phyloP scores from a whole-genome alignment of 495 filamentous ascomycete genomes.

The Immersiella caudata region DNA sequence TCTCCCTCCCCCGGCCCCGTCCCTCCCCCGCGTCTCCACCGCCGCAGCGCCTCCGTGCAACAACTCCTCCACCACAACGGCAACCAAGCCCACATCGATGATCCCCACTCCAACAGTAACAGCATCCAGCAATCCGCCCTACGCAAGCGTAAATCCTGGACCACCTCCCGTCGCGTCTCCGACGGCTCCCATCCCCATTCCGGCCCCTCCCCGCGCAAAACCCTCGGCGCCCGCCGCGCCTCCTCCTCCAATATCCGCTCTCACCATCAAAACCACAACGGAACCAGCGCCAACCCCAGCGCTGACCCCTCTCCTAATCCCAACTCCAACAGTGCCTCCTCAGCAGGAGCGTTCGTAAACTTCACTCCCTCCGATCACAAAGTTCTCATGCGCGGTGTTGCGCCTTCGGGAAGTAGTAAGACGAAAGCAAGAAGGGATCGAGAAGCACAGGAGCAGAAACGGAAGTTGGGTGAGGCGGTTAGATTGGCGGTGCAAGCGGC shows the following conservation, averaged over 20 bases:
- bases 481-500: slow-evolving; percentile 72
- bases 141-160: slow-evolving; percentile 35
- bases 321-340: slow-evolving; percentile 31
- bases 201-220: neutral
- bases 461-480: slow-evolving; percentile 74
- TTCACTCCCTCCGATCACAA: slow-evolving; percentile 81
- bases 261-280: neutral
- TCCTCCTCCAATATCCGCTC: neutral
- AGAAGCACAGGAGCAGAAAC: slow-evolving; percentile 77
- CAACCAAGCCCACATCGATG: neutral
- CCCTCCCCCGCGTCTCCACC: slow-evolving; percentile 27
- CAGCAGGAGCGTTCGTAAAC: slow-evolving; percentile 80
- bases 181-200: neutral
- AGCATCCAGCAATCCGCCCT: slow-evolving; percentile 19
- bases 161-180: slow-evolving; percentile 14
- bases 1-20: slow-evolving; percentile 20
- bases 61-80: slow-evolving; percentile 26
- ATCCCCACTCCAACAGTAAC: neutral
- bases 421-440: slow-evolving; percentile 89
- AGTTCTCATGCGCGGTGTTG: slow-evolving; percentile 86
- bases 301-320: neutral
- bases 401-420: slow-evolving; percentile 86
- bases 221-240: neutral
- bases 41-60: slow-evolving; percentile 36
- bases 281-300: neutral